These are phyloP conservation scores for Cyberlindnera nakhonratchasimensis DNA, from an alignment of 805 yeast species.

Conservation along the genomic window DNA sequence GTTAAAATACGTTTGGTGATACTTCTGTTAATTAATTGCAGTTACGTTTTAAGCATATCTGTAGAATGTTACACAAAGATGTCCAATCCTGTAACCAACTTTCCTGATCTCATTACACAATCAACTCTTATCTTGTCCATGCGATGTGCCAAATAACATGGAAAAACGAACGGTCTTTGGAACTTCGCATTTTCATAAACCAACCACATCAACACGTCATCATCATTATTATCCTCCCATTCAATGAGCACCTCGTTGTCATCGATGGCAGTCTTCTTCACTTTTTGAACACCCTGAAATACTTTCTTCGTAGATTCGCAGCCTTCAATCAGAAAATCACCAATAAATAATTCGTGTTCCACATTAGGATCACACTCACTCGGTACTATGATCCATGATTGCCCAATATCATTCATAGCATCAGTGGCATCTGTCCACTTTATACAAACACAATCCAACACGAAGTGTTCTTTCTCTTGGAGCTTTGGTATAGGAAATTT, in stretches of 20 bases:
- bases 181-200: conserved; percentile 31
- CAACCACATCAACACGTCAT: conserved; percentile 28
- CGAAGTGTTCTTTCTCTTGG: conserved; percentile 24
- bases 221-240: conserved; percentile 26
- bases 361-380: background rate
- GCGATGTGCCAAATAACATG: conserved; percentile 12
- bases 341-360: conserved; percentile 22
- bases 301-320: background rate
- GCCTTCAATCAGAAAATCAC: conserved; percentile 25
- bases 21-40: no score
- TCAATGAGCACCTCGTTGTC: conserved; percentile 18
- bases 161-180: conserved; percentile 20
- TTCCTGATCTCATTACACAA: conserved; percentile 23
- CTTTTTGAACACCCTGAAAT: background rate
- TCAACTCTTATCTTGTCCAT: conserved; percentile 23
- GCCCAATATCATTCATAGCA: conserved; percentile 19
- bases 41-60: no score
- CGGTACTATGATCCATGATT: conserved; percentile 27
- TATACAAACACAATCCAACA: conserved; percentile 18
- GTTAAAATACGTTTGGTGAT: no score
- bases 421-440: conserved; percentile 12
- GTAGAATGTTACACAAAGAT: conserved; percentile 14
- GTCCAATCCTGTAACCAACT: conserved; percentile 18
- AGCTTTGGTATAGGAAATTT: conserved; percentile 20
- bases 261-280: conserved; percentile 9